Base-by-base conservation (phyloP, 805 yeast genomes). In the Zygosaccharomyces bisporus region DNA sequence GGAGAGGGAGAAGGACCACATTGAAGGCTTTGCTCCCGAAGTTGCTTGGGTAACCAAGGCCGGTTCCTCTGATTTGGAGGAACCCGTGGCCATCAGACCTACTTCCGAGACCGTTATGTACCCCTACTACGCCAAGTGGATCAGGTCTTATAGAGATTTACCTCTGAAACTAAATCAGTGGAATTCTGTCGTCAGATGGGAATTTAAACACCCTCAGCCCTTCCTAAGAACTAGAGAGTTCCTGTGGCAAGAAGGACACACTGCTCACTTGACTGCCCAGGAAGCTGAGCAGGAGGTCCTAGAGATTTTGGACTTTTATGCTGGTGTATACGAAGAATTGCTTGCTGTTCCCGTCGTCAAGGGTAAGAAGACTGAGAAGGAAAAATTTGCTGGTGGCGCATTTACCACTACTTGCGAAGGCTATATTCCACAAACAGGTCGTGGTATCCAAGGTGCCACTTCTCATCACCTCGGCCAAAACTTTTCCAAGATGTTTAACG, bases 181-280 rank as follows among this genome's bases (percentile, higher is more conserved):
- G 99, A 95, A 95, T 74, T 90, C 97, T 14, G 99, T 93, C 35
- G 99, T 93, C 40, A 85, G 99, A 76, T 93, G 99, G 99, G 99
- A 93, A 73, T 93, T 93, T 74, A 93, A 93, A 76, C 98, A 93
- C 70, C 99, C 99, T 46, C 99, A 93, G 73, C 99, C 99, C 40
- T 93, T 93, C 71, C 73, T 93, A 65, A 86, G 99, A 79, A 95
- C 99, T 10, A 85, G 99, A 74, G 99, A 93, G 72, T 93, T 93
- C 73, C 76, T 93, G 69, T 93, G 99, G 99, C 99, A 93, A 74
- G 99, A 93, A 74, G 99, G 99, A 58, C 99, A 93, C 74, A 93
- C 99, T 40, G 99, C 96, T 44, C 96, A 87, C 68, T 77, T 95
- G 63, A 85, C 95, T 45, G 69, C 73, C 53, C 86, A 81, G 50